These are phyloP conservation scores for Colletotrichum godetiae DNA, from an alignment of 2,329 filamentous ascomycete species.

Conservation along the genomic window DNA sequence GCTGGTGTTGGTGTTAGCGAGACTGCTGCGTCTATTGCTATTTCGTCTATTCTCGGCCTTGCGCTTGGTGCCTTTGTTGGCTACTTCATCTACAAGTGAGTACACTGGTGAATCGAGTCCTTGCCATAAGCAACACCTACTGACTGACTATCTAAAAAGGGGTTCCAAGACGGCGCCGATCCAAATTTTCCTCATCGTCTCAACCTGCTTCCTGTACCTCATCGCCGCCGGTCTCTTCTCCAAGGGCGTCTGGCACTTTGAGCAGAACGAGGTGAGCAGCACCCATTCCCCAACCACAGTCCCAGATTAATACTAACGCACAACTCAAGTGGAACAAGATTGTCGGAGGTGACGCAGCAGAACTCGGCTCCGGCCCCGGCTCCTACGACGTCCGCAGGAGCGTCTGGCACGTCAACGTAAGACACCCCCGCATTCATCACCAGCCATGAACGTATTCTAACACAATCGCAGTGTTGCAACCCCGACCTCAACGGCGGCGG, in stretches of 20 bases:
- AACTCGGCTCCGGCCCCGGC: slow-evolving; percentile 69
- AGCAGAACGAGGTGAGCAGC: slow-evolving; percentile 60
- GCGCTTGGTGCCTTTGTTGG: slow-evolving; percentile 71
- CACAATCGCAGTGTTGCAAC: slow-evolving; percentile 67
- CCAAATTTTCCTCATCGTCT: slow-evolving; percentile 81
- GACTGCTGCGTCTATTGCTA: slow-evolving; percentile 75
- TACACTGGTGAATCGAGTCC: neutral
- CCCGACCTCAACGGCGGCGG: slow-evolving; percentile 72
- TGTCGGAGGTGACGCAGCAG: slow-evolving; percentile 65
- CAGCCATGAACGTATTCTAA: neutral
- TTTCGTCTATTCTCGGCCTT: slow-evolving; percentile 76
- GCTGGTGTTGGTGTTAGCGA: slow-evolving; percentile 78
- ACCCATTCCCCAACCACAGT: neutral
- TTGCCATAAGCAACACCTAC: neutral
- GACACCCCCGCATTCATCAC: slow-evolving; percentile 36
- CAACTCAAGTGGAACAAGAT: slow-evolving; percentile 66
- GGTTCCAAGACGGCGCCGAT: slow-evolving; percentile 46
- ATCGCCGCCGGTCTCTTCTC: slow-evolving; percentile 86
- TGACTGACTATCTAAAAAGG: slow-evolving; percentile 55
- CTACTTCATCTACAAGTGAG: slow-evolving; percentile 78
- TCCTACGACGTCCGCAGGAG: slow-evolving; percentile 81
- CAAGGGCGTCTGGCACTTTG: slow-evolving; percentile 77
- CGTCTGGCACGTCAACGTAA: slow-evolving; percentile 84
- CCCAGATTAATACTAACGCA: neutral
- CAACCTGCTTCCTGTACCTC: slow-evolving; percentile 83